Conservation (phyloP, 495 filamentous ascomycete genomes). For the Aspergillus wentii region DNA sequence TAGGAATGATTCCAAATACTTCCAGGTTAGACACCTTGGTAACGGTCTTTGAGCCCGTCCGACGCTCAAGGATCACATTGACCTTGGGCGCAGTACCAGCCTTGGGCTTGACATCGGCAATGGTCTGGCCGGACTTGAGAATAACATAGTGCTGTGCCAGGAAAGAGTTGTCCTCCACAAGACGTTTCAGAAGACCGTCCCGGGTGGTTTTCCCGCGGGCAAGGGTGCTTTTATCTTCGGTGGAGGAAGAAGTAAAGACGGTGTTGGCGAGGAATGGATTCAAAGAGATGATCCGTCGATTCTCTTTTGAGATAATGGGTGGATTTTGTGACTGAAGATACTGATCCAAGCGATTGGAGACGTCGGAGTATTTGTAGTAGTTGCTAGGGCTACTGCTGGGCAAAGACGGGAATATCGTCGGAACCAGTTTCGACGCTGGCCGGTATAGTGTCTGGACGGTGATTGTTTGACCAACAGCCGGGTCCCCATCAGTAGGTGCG, state of each 20-base stretch:
- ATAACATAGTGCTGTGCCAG: conserved; percentile 50
- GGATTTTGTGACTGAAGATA: conserved; percentile 50
- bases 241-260: conserved; percentile 46
- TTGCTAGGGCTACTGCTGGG: conserved; percentile 40
- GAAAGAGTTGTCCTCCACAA: conserved; percentile 47
- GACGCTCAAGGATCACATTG: conserved; percentile 54
- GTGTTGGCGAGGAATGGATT: conserved; percentile 60
- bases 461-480: conserved; percentile 53
- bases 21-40: conserved; percentile 63
- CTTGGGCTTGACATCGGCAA: conserved; percentile 55
- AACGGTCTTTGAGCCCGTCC: conserved; percentile 64
- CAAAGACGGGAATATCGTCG: conserved; percentile 46
- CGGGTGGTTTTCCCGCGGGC: conserved; percentile 56
- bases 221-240: conserved; percentile 53
- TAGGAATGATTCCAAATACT: conserved; percentile 56
- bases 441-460: conserved; percentile 49
- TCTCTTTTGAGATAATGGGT: conserved; percentile 48
- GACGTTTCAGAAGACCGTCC: conserved; percentile 57
- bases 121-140: conserved; percentile 47
- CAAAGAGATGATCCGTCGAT: conserved; percentile 60
- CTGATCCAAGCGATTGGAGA: conserved; percentile 34
- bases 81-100: conserved; percentile 57
- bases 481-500: conserved; percentile 35
- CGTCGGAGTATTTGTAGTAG: conserved; percentile 47
- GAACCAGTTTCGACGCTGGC: conserved; percentile 51